phyloP scores from a whole-genome alignment of 805 yeast genomes.

The Cyberlindnera euphorbiae region DNA sequence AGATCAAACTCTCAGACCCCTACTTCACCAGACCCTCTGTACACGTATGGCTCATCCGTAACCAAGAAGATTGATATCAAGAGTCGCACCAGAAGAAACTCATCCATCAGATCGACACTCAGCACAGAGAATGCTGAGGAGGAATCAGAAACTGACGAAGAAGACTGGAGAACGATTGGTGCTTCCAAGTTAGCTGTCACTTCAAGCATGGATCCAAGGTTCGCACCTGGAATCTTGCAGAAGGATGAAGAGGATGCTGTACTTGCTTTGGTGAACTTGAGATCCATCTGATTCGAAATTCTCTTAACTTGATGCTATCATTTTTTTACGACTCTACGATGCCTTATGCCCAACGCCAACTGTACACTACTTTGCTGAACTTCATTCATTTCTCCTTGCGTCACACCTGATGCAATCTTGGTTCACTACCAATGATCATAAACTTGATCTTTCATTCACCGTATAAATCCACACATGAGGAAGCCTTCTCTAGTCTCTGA shows the following conservation, averaged over 20 bases:
- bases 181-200: constrained; percentile 49
- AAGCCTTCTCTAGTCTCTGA: too few species aligned
- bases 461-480: too few species aligned
- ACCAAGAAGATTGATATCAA: constrained; percentile 13
- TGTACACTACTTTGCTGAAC: too few species aligned
- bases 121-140: constrained; percentile 26
- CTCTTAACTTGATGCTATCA: background rate
- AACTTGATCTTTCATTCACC: too few species aligned
- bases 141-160: constrained; percentile 80
- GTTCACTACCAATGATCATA: too few species aligned
- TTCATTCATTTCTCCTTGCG: too few species aligned
- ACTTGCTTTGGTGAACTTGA: constrained; percentile 57
- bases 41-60: constrained; percentile 11
- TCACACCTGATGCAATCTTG: too few species aligned
- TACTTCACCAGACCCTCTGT: constrained; percentile 28
- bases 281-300: constrained; percentile 23
- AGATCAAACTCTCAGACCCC: constrained; percentile 35
- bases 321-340: background rate
- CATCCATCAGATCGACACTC: constrained; percentile 38
- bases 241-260: constrained; percentile 52
- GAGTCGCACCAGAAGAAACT: constrained; percentile 21
- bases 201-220: constrained; percentile 10
- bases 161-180: constrained; percentile 92
- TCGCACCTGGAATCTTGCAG: constrained; percentile 11
- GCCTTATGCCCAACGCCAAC: background rate